Percentiles rank a stretch among this genome's conserved stretches.
Conservation (phyloP, 441 rosid genomes). For the Manihot esculenta region DNA sequence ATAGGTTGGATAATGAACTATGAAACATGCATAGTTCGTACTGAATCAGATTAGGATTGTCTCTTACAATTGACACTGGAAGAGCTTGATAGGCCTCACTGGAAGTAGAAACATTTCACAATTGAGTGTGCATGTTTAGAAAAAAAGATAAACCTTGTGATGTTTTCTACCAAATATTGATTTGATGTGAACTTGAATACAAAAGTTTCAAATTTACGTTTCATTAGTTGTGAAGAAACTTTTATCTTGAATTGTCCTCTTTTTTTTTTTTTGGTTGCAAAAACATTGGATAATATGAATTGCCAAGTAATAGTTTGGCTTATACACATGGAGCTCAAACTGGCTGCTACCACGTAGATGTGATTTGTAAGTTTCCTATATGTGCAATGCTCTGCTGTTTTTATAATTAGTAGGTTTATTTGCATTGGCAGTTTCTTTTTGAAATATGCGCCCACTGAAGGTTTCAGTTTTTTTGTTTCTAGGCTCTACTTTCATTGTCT, state of each 20-base stretch:
- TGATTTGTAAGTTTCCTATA: conserved; percentile 2
- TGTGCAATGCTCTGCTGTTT: not conserved
- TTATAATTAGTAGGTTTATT: not conserved
- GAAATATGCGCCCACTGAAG: conserved; percentile 24
- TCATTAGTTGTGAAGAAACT: not conserved
- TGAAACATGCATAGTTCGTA: not conserved
- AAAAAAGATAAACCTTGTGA: not conserved
- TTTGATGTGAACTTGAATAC: not conserved
- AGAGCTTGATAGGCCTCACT: not conserved
- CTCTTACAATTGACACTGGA: not conserved
- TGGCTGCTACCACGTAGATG: conserved; percentile 1
- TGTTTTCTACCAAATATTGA: conserved; percentile 1
- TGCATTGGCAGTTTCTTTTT: conserved; percentile 2
- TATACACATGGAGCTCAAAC: conserved; percentile 11
- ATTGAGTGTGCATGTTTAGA: not conserved
- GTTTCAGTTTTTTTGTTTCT: conserved; percentile 31
- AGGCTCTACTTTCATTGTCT: conserved; percentile 93
- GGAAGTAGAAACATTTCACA: not conserved
- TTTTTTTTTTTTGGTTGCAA: not conserved
- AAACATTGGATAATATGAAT: conserved; percentile 8
- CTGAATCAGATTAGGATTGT: not conserved
- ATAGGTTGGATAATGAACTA: not conserved
- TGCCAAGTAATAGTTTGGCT: conserved; percentile 8
- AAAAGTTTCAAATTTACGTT: conserved; percentile 1
- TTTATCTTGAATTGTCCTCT: not conserved